These are phyloP conservation scores for Penicillium goetzii DNA, from an alignment of 495 filamentous ascomycete genomes.

Conservation along the genomic window DNA sequence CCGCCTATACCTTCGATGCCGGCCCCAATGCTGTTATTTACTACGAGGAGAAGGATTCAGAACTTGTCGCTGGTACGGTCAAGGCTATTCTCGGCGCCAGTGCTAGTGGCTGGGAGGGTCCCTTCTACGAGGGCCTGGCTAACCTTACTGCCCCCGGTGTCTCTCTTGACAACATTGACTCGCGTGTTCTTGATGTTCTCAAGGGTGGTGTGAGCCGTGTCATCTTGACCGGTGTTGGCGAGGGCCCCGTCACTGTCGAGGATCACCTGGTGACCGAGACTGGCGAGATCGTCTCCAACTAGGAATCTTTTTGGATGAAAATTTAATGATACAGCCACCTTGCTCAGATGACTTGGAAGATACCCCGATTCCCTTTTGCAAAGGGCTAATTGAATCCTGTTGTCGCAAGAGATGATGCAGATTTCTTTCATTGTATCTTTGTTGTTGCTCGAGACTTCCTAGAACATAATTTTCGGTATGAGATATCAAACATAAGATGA, in stretches of 20 bases:
- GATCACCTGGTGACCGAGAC: slow-evolving; percentile 76
- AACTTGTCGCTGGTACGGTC: slow-evolving; percentile 72
- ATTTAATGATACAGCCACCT: slow-evolving; percentile 21
- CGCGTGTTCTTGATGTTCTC: slow-evolving; percentile 59
- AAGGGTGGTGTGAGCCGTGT: slow-evolving; percentile 81
- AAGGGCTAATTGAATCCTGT: slow-evolving; percentile 19
- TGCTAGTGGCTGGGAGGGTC: slow-evolving; percentile 66
- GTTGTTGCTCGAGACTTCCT: slow-evolving; percentile 11
- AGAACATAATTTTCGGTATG: slow-evolving; percentile 24
- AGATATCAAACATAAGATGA: slow-evolving; percentile 1
- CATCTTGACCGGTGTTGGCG: slow-evolving; percentile 89
- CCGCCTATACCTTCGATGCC: slow-evolving; percentile 97
- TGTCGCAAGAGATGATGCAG: slow-evolving; percentile 24
- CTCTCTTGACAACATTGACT: slow-evolving; percentile 56
- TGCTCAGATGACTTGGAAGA: slow-evolving; percentile 27
- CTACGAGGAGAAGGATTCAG: slow-evolving; percentile 77
- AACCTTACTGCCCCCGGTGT: slow-evolving; percentile 53
- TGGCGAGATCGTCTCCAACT: slow-evolving; percentile 56
- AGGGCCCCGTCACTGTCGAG: slow-evolving; percentile 79
- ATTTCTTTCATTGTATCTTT: slow-evolving; percentile 26
- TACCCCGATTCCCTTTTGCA: slow-evolving; percentile 28
- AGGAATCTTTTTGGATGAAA: slow-evolving; percentile 18
- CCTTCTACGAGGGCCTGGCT: slow-evolving; percentile 51
- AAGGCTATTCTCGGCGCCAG: slow-evolving; percentile 50
- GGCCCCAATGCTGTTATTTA: slow-evolving; percentile 97